phyloP scores from a whole-genome alignment of 2,329 filamentous ascomycete genomes.

The Cryphonectria nitschkei region DNA sequence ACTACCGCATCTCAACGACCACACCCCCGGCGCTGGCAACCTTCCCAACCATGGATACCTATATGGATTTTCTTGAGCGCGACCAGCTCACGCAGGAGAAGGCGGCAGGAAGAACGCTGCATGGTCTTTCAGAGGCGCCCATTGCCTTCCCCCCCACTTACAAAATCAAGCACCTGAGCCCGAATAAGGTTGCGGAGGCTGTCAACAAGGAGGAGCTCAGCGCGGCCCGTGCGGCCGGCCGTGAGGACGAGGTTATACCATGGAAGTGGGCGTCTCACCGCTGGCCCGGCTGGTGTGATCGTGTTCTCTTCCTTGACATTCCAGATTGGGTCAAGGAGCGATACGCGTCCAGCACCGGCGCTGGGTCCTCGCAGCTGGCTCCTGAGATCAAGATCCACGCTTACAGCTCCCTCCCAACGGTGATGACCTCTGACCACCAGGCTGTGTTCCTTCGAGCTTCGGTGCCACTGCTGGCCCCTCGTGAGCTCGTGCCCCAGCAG shows the following conservation, averaged over 20 bases:
- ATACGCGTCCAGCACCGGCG: constrained; percentile 26
- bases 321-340: constrained; percentile 53
- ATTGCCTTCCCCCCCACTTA: constrained; percentile 90
- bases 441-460: constrained; percentile 74
- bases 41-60: constrained; percentile 64
- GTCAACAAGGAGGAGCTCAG: constrained; percentile 32
- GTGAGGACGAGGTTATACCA: constrained; percentile 41
- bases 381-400: constrained; percentile 54
- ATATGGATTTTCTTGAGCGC: constrained; percentile 63
- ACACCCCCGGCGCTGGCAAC: constrained; percentile 63
- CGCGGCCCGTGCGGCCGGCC: constrained; percentile 33
- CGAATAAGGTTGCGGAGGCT: constrained; percentile 35
- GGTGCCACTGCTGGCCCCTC: constrained; percentile 61
- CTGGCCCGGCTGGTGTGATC: constrained; percentile 92
- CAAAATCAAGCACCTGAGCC: constrained; percentile 69
- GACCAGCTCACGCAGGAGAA: constrained; percentile 83
- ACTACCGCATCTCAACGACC: constrained; percentile 82
- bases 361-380: constrained; percentile 23
- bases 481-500: constrained; percentile 42
- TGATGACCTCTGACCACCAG: constrained; percentile 85
- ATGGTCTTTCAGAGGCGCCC: constrained; percentile 74
- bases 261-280: constrained; percentile 82
- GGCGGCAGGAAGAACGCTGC: constrained; percentile 69
- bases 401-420: constrained; percentile 77
- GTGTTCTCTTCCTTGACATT: constrained; percentile 76